Evolutionary conservation across 2,329 filamentous ascomycete species (phyloP), one percentile per base, ranked within the genome.

Genomic region (Penicillium sp.): DNA sequence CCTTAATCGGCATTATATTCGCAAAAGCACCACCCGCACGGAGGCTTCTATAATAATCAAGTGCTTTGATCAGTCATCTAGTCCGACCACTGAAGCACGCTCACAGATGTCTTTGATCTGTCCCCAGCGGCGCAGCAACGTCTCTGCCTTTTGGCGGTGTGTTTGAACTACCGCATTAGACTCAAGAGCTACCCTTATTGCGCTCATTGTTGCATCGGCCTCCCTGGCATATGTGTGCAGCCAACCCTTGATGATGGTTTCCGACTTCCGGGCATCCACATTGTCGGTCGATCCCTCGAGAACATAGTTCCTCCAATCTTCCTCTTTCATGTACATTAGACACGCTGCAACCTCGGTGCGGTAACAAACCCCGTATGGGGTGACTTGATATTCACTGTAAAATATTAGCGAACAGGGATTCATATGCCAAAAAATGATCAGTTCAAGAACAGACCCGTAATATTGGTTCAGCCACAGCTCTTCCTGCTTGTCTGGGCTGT

Each of bases 301-400:
- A 19, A 75, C 66, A 62, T 77, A 74, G 26, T 71, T 70, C 33
- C 69, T 67, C 76, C 77, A 79, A 53, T 74, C 67, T 42, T 71
- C 62, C 10, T 64, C 69, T 23, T 69, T 62, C 71, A 79, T 75
- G 60, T 76, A 76, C 57, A 66, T 74, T 55, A 75, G 67, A 48
- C 73, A 72, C 25, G 76, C 74, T 43, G 71, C 76, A 31, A 78
- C 71, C 54, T 78, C 74, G 9, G 77, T 79, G 23, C 77, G 72
- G 61, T 73, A 77, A 59, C 77, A 79, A 19, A 72, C 70, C 9
- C 76, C 77, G 9, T 70, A 63, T 45, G 62, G 55, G 43, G 70
- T 75, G 49, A 77, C 54, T 66, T 72, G 72, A 53, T 79, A 79
- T 59, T 78, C 75, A n/a, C 76, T 78, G 55, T 54, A 44, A 45